Evolutionary conservation across 352 stramenopile species (phyloP).

Genomic region (Saprolegnia parasitica): DNA sequence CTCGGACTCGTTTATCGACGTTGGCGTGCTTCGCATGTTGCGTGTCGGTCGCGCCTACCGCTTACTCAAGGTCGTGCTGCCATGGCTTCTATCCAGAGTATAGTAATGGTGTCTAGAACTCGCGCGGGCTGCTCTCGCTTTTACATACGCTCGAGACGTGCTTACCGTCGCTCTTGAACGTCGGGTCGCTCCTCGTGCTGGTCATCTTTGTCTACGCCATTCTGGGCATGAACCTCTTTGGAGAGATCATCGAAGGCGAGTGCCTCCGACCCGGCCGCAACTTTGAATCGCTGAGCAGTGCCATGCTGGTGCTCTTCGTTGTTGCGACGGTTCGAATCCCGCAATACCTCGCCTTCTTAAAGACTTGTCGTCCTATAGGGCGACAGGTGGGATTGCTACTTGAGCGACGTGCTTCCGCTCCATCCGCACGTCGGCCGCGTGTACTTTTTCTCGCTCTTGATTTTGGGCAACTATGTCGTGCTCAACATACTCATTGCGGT

Average conservation of each 20-base stretch:
- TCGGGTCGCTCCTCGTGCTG: conserved; percentile 58
- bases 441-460: conserved; percentile 65
- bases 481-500: conserved; percentile 79
- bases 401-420: conserved; percentile 38
- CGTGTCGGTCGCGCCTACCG: conserved; percentile 51
- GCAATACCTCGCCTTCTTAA: conserved; percentile 9
- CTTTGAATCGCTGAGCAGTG: conserved; percentile 49
- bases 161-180: conserved; percentile 69
- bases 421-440: conserved; percentile 38
- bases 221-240: conserved; percentile 73
- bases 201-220: conserved; percentile 78
- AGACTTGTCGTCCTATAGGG: conserved; percentile 30
- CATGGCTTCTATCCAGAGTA: background rate
- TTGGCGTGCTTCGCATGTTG: conserved; percentile 63
- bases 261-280: conserved; percentile 56
- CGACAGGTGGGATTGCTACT: conserved; percentile 40
- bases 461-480: conserved; percentile 62
- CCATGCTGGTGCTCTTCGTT: conserved; percentile 61
- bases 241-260: conserved; percentile 46
- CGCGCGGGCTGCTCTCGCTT: conserved; percentile 56
- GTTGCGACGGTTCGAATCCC: conserved; percentile 55
- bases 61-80: conserved; percentile 39
- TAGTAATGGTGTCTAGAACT: background rate
- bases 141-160: conserved; percentile 66
- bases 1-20: conserved; percentile 37